Base-by-base conservation (phyloP, 2,329 filamentous ascomycete genomes). In the Ceratocystis variospora region DNA sequence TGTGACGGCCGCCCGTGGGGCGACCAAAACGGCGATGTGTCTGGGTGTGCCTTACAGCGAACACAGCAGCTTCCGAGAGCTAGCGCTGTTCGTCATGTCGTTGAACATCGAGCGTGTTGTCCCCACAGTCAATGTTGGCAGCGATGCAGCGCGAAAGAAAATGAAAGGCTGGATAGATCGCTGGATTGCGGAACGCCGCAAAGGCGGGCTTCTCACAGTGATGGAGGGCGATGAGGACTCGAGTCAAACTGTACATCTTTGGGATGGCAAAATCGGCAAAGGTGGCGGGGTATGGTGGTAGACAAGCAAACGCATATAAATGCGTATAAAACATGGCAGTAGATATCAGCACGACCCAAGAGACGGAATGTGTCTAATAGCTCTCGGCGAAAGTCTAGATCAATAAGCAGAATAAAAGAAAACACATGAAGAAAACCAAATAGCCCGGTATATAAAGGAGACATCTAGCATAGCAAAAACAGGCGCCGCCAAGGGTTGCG, bases 41-140 rank as follows among this genome's bases (percentile, higher is more conserved):
- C 96, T 95, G 71, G 92, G 90, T 0, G 94, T 97, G 1, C 94
- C 94, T 1, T 99, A 99, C 74, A 92, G 87, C 63, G 94, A 99
- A 77, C 94, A 99, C 74, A 94, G 89, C 74, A 95, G 89, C 69
- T 99, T 99, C 73, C 82, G 93, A 50, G 94, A 99, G 78, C 76
- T 99, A 73, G 93, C 90, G 0, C 87, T 97, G 82, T 99, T 99
- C 73, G 84, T 93, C 70, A 94, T 94, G 80, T 84, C 87, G 22
- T 74, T 99, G 74, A 79, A 89, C 66, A 95, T 99, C 70, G 91
- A 93, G 69, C 89, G 87, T 75, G 83, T 99, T 5, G 87, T 99
- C 17, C 94, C 94, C 0, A 99, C 94, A 0, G 94, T 99, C 2
- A 97, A 99, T 67, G 82, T 87, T 0, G 84, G 83, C 1, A 85